Evolutionary conservation across 495 filamentous ascomycete species (phyloP), one percentile per base, ranked within the genome.

Genomic region (Penicillium malachiteum): DNA sequence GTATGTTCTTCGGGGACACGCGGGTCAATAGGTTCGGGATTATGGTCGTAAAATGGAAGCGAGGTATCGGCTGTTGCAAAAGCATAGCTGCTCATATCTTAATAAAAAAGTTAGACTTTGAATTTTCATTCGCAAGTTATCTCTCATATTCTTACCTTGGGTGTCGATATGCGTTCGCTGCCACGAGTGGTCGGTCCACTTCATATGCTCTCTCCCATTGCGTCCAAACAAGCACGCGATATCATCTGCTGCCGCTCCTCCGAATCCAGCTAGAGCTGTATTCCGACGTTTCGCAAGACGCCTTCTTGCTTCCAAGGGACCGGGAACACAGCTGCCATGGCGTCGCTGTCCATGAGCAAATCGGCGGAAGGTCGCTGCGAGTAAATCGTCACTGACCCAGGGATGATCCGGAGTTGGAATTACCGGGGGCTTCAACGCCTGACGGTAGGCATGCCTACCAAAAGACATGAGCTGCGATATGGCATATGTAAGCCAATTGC

Each of bases 261-360:
- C 70, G 18, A 72, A 42, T 5, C 71, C 66, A 32, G 78, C 74
- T 5, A 82, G 48, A 3, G 72, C 76, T 40, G 78, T 75, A 59
- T 80, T 83, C 33, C 74, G 67, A 48, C 82, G 65, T 62, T 72
- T 81, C 6, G 79, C 73, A 51, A 78, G 64, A 38, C 82, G 72
- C 62, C 77, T 74, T 44, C 78, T 72, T n/a, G 81, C 81, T 65
- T 85, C 82, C 64, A 85, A 64, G 47, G 82, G 82, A 2, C 82
- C 82, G n/a, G 82, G 82, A 1, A 79, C 76, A 34, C 71, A 74
- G 67, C 80, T 82, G 53, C 74, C 80, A 74, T 81, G 68, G 30
- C 82, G 76, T 57, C 71, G 64, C 44, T 68, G 71, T 13, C 69
- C 63, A 42, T 72, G 71, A 17, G 66, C 67, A 61, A 82, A 83